Base-by-base conservation (phyloP, 2,329 filamentous ascomycete species). In the Hansfordia pulvinata region DNA sequence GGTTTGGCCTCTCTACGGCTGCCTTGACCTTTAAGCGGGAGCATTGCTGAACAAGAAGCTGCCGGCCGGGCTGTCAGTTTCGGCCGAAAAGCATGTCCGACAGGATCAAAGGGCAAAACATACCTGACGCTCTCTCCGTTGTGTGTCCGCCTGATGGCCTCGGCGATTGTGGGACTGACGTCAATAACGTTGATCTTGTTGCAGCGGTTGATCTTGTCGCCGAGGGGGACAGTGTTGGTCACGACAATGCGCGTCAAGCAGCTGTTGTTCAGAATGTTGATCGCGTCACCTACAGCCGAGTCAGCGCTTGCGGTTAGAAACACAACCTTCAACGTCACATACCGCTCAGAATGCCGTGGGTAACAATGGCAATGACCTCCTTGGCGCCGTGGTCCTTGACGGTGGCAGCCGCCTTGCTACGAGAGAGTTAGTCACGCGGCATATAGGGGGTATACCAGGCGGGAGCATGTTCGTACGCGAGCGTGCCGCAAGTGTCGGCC, bases 361-460 rank as follows among this genome's bases (percentile, higher is more conserved):
- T 94, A 31, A 96, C 90, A 38, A 96, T 92, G 14, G 90, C 90
- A 35, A 93, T 83, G 19, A 93, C 85, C 47, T 92, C 75, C 39
- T 73, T 74, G 2, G 90, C 88, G 17, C 84, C 83, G 45, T 94
- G 78, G 42, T 83, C 69, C 52, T 88, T 82, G 27, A 96, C 71
- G 0, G 86, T 88, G 30, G 83, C 76, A 10, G 88, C 90, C 3
- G 86, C 90, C 60, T 96, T 96, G 51, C 37, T 40, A 12, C 25
- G 26, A 10, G 21, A 5, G 67, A 72, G 9, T 81, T 2, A 6
- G 27, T 14, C 14, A 10, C 23, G 17, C 23, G 6, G 15, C 12
- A 10, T 20, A 10, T 10, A 9, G 7, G 8, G 13, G 3, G n/a
- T 12, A 14, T 9, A 10, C 13, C 12, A 14, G 12, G 9, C 14